Conservation (phyloP, 75 land plant species). For the Pinus taeda region DNA sequence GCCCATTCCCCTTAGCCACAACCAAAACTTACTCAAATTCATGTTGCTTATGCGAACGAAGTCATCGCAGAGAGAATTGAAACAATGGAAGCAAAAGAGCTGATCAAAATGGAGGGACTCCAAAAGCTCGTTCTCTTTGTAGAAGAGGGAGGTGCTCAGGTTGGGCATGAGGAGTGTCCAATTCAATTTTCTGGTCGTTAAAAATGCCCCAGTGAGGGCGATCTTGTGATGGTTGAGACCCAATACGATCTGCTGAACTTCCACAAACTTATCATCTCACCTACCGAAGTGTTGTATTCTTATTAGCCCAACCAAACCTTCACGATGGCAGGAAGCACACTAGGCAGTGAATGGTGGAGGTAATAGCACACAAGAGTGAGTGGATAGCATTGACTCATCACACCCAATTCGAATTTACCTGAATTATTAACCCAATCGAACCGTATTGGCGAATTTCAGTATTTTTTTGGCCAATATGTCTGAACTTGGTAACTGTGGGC, state of each 20-base stretch:
- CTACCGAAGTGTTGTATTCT: too few relatives aligned
- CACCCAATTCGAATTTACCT: too few relatives aligned
- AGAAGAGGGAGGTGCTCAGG: slow-evolving; percentile 73
- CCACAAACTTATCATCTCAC: slow-evolving; percentile 13
- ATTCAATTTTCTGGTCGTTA: slow-evolving; percentile 88
- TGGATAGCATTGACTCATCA: too few relatives aligned
- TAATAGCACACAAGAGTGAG: too few relatives aligned
- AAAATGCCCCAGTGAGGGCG: slow-evolving; percentile 79
- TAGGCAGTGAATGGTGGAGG: too few relatives aligned
- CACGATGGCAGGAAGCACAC: too few relatives aligned
- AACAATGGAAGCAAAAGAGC: slow-evolving; percentile 60
- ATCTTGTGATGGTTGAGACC: slow-evolving; percentile 86
- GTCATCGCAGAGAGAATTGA: slow-evolving; percentile 65
- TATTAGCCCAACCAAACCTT: too few relatives aligned
- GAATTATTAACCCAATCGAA: too few relatives aligned
- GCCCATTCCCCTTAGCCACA: slow-evolving; percentile 75
- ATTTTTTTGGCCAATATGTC: too few relatives aligned
- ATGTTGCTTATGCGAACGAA: slow-evolving; percentile 54
- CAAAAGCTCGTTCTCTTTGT: slow-evolving; percentile 60
- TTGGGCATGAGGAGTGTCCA: slow-evolving; percentile 83
- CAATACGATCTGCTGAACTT: slow-evolving; percentile 61
- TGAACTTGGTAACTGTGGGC: too few relatives aligned
- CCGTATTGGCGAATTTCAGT: too few relatives aligned
- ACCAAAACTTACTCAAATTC: slow-evolving; percentile 6
- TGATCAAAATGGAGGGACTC: slow-evolving; percentile 67